Percentiles rank a stretch among this genome's conserved stretches.
These are phyloP conservation scores for Podila epigama DNA, from an alignment of 192 early-diverging fungal species.

Conservation along the genomic window DNA sequence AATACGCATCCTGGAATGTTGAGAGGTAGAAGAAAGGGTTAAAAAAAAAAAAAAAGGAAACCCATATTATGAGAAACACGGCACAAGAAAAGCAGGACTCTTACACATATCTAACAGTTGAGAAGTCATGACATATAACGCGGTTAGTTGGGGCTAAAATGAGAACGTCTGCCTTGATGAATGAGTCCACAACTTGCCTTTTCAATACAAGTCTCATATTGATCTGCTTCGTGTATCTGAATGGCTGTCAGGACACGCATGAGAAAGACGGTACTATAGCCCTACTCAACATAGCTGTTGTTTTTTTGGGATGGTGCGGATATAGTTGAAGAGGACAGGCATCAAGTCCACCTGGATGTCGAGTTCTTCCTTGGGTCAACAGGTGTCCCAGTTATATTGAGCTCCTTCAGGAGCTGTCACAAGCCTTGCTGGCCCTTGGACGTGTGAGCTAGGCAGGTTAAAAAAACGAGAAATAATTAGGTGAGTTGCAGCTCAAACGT, in stretches of 20 bases:
- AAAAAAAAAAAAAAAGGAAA: not conserved
- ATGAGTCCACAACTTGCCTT: conserved; percentile 19
- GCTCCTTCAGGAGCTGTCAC: no score
- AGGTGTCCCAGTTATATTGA: no score
- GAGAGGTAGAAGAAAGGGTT: not conserved
- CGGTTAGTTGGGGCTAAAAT: not conserved
- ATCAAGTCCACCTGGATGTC: no score
- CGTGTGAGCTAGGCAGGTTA: no score
- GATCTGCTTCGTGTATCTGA: conserved; percentile 28
- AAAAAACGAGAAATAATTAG: no score
- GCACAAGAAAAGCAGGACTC: not conserved
- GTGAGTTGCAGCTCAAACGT: no score
- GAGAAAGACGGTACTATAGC: conserved; percentile 32
- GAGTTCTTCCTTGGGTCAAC: no score
- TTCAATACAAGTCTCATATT: conserved; percentile 37
- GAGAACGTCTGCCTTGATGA: no score
- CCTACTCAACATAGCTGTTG: no score
- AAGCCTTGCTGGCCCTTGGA: no score
- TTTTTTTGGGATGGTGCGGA: no score
- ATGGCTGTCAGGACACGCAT: conserved; percentile 41
- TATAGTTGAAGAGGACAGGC: no score
- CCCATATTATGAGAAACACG: not conserved
- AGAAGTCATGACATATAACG: not conserved
- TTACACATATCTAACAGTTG: not conserved
- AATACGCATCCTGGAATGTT: conserved; percentile 28